These are phyloP conservation scores for Nitzschia sp. DNA, from an alignment of 108 stramenopile species.

Conservation along the genomic window DNA sequence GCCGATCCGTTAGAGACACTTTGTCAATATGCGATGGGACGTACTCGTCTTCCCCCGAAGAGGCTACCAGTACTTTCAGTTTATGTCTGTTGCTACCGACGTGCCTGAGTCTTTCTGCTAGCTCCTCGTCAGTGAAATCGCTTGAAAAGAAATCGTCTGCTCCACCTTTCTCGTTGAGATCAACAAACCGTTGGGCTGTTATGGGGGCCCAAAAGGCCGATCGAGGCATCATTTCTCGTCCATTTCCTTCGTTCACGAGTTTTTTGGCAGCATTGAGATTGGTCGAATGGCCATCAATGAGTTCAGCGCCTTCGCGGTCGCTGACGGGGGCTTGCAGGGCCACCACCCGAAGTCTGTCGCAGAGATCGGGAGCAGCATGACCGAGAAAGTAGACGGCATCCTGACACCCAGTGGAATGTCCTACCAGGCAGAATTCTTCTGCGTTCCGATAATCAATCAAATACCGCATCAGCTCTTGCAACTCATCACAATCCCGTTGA, in stretches of 20 bases:
- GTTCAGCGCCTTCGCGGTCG: slow-evolving; percentile 77
- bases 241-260: slow-evolving; percentile 39
- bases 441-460: slow-evolving; percentile 55
- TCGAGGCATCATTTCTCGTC: slow-evolving; percentile 92
- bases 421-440: slow-evolving; percentile 73
- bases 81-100: slow-evolving; percentile 36
- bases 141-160: slow-evolving; percentile 93
- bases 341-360: slow-evolving; percentile 39
- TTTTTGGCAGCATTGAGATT: slow-evolving; percentile 54
- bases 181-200: slow-evolving; percentile 84
- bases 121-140: slow-evolving; percentile 82
- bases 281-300: slow-evolving; percentile 5
- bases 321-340: slow-evolving; percentile 93
- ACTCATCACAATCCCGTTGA: slow-evolving; percentile 61
- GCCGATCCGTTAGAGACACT: slow-evolving; percentile 49
- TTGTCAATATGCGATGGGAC: slow-evolving; percentile 68
- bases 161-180: slow-evolving; percentile 74
- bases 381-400: slow-evolving; percentile 85
- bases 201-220: slow-evolving; percentile 91
- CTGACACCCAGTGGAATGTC: slow-evolving; percentile 95
- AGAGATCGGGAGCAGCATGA: slow-evolving; percentile 24
- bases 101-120: slow-evolving; percentile 62
- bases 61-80: slow-evolving; percentile 67
- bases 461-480: slow-evolving; percentile 59
- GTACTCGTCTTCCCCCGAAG: slow-evolving; percentile 88